phyloP scores from a whole-genome alignment of 2,329 filamentous ascomycete species.

The Aspergillus costaricaensis region DNA sequence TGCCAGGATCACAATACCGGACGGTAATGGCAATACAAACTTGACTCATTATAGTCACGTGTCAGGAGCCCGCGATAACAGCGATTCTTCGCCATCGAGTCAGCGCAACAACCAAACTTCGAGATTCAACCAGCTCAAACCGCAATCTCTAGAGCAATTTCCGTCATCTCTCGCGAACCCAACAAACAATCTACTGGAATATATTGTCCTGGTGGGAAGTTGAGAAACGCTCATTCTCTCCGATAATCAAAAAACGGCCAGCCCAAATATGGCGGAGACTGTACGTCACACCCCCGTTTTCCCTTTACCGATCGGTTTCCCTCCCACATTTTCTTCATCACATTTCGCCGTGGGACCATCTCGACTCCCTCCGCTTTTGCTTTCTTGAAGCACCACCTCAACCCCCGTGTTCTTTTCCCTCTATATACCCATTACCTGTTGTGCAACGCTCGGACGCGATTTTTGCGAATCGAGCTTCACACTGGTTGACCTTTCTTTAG shows the following conservation, averaged over 20 bases:
- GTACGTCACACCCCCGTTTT: conserved; percentile 44
- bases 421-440: neutral
- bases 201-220: neutral
- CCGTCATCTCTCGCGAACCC: too few relatives aligned
- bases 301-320: conserved; percentile 36
- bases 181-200: too few relatives aligned
- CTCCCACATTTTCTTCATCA: conserved; percentile 44
- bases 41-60: conserved; percentile 21
- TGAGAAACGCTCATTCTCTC: neutral
- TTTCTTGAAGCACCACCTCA: neutral
- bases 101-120: conserved; percentile 10
- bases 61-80: conserved; percentile 21
- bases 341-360: neutral
- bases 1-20: conserved; percentile 2
- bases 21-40: conserved; percentile 10
- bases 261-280: conserved; percentile 43
- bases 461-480: neutral
- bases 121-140: neutral
- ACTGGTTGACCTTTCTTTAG: too few relatives aligned
- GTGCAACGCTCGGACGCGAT: neutral
- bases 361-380: neutral
- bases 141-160: neutral
- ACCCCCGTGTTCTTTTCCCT: neutral
- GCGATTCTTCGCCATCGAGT: conserved; percentile 20
- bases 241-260: neutral